Base-by-base conservation (phyloP, 176 grass and related monocot genomes). In the Avena atlantica region DNA sequence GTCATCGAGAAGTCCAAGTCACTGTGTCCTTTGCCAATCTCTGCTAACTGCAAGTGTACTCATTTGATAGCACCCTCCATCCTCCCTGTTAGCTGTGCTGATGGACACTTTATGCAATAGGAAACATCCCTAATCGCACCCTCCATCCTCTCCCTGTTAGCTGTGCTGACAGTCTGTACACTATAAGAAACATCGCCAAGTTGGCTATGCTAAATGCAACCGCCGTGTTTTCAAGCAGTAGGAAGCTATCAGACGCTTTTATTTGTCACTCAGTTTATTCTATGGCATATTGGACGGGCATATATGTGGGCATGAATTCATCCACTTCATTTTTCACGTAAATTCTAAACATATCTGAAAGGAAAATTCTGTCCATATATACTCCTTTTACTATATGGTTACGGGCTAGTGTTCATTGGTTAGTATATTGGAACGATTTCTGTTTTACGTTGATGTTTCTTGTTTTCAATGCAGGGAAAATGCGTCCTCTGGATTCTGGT, bases 401-500 rank as follows among this genome's bases (percentile, higher is more conserved):
- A 15, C 20, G 12, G 19, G 11, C 70, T 74, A 74, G 42, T 74
- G 10, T 49, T 23, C 42, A 49, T 74, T 74, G 42, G 70, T 9
- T n/a, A 50, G 21, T 45, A 27, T 27, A 12, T 27, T 51, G 45
- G 71, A 49, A 74, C 23, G 6, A 27, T 74, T 48, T 74, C 42
- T 74, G 44, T 47, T 24, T 76, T 77, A 6, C 6, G 15, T 77
- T 77, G 74, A 56, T 56, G 51, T 17, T 42, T 63, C 76, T 73
- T 80, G 48, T 63, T 81, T 58, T 74, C 17, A 69, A 86, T 91
- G 88, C 93, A 98, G 93, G 69, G 91, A 95, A 85, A 87, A 90
- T 47, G n/a, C 87, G 24, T 15, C 83, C 79, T 84, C 91, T 37
- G 90, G 93, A 91, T 91, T 98, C 83, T 95, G 96, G 96, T 98